Base-by-base conservation (phyloP, 768 basidiomycete genomes). In the Boletus vinaceobasis region DNA sequence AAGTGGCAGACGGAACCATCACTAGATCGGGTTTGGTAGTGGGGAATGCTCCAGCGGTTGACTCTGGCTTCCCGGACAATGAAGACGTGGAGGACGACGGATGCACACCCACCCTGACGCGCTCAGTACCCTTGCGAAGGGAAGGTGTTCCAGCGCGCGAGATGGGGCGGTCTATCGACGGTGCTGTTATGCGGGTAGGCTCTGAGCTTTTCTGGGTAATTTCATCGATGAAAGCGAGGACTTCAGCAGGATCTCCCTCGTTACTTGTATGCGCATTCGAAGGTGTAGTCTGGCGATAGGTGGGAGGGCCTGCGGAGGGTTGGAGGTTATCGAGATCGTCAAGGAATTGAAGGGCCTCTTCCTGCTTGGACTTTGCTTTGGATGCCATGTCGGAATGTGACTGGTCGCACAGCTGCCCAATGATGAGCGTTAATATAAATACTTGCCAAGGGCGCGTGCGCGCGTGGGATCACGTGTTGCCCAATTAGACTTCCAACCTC, bases 161-260 rank as follows among this genome's bases (percentile, higher is more conserved):
- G 49, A 75, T 62, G 14, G 81, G 81, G 15, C 83, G 75, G 47
- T 85, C 83, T 52, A 81, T 73, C 60, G 81, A 77, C 29, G 77
- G 67, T 26, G 80, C 73, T 15, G 85, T 72, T 5, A 81, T 64
- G 27, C 87, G 84, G 19, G 86, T 83, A 13, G 89, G 87, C 60
- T 89, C 90, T 7, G 87, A 79, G 71, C 86, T 88, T 73, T 93
- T 95, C 81, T 91, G 90, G 0, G 90, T 93, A 60, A 96, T 92
- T 73, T 97, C 92, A 69, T 97, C 91, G 39, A 97, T 83, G 76
- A 95, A 96, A 15, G 93, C 93, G 27, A 95, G 83, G 26, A 90
- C 93, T 58, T 92, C 90, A 3, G 87, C 84, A 53, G 82, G 82
- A 61, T 94, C 88, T 32, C 84, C 85, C 58, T 82, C 81, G 37